Evolutionary conservation across 495 filamentous ascomycete genomes (phyloP).

Genomic region (Cercophora sp.): DNA sequence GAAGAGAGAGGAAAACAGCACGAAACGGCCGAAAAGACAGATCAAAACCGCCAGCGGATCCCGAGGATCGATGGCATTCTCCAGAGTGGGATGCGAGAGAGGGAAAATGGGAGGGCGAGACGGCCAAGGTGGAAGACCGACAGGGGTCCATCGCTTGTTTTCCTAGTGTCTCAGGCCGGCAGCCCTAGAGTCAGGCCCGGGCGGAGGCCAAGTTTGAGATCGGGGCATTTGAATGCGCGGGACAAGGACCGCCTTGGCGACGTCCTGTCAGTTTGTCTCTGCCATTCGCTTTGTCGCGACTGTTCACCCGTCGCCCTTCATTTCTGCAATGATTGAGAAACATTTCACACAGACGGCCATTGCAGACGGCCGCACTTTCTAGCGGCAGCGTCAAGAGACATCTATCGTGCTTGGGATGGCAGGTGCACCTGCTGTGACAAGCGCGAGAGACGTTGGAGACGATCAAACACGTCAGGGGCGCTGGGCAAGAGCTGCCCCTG

Average conservation of each 20-base stretch:
- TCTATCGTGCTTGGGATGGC: too few species aligned
- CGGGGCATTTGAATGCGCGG: too few species aligned
- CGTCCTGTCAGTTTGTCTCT: too few species aligned
- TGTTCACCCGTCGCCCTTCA: too few species aligned
- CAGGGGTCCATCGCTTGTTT: conserved; percentile 5
- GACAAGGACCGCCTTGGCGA: too few species aligned
- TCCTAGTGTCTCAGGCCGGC: conserved; percentile 8
- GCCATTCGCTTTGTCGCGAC: too few species aligned
- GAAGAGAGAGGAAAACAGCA: conserved; percentile 3
- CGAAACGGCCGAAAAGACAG: conserved; percentile 8
- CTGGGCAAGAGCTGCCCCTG: conserved; percentile 7
- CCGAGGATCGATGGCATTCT: conserved; percentile 8
- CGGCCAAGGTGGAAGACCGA: too few species aligned
- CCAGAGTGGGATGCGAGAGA: neutral
- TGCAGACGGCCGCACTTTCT: too few species aligned
- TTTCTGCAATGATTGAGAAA: too few species aligned
- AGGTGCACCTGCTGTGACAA: conserved; percentile 21
- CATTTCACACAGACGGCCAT: too few species aligned
- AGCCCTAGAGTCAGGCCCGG: neutral
- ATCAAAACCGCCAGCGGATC: conserved; percentile 1
- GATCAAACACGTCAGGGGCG: conserved; percentile 26
- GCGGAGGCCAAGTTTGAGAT: too few species aligned
- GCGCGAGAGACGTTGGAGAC: conserved; percentile 9
- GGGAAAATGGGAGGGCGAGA: neutral
- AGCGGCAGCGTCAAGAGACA: too few species aligned